Evolutionary conservation across 1,284 basidiomycete genomes (phyloP), one percentile per base, ranked within the genome.

Genomic region (Moniliophthora roreri): DNA sequence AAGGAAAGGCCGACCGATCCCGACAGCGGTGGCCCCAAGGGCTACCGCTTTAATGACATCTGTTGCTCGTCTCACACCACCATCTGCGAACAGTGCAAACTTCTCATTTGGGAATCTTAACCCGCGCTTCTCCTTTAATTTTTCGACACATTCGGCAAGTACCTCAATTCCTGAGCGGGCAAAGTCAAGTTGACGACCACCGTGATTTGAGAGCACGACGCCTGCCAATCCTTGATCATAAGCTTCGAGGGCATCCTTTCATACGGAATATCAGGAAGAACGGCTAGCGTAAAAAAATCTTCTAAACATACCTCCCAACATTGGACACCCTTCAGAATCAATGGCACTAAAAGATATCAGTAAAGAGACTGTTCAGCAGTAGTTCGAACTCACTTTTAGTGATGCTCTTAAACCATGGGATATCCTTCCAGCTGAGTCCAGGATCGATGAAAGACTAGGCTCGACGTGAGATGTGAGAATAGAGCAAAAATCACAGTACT

Each of bases 41-140:
- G 94, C 93, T 47, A 98, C 70, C 6, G 94, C 95, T 69, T 98
- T 98, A 59, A 98, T 74, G 0, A 97, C 90, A 68, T 98, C 95
- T 9, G 89, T 93, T 0, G 93, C 93, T 40, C 95, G 78, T 50
- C 95, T 80, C 8, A 97, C 91, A 53, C 95, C 95, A 16, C 95
- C 95, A 66, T 98, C 95, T 6, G 97, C 83, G 64, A 93, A 95
- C 49, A 98, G 75, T 66, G 93, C 85, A 72, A 97, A 97, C 53
- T 83, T 87, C 39, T 79, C 76, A 53, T 82, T 80, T 11, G 88
- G 88, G 66, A 87, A 86, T 11, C 62, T 69, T 35, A 85, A 57
- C 0, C 82, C 82, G 26, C 91, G 81, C 46, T 83, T 80, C 62
- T 81, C 77, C 57, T 84, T 84, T 18, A 98, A 79, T 54, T 88